These are phyloP conservation scores for Dalbergia oliveri DNA, from an alignment of 306 rosid species.

Conservation along the genomic window DNA sequence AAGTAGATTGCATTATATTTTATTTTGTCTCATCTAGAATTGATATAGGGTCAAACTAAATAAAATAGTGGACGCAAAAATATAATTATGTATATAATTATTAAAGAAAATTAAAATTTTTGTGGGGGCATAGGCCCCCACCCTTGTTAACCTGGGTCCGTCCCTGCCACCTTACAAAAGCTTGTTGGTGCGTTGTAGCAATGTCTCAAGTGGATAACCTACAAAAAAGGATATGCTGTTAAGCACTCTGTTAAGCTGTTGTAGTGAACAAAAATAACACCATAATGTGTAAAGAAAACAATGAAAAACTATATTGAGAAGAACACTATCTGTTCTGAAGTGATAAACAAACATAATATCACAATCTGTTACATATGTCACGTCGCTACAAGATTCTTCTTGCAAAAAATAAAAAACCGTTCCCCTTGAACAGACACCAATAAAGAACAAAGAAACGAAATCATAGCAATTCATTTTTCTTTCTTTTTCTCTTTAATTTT, in stretches of 20 bases:
- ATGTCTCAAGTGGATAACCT: conserved; percentile 2
- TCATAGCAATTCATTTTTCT: neutral
- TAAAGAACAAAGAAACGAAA: neutral
- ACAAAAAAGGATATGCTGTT: neutral
- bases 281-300: neutral
- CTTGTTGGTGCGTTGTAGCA: neutral
- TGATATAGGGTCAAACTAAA: too few relatives aligned
- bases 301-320: neutral
- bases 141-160: too few relatives aligned
- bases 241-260: neutral
- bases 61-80: too few relatives aligned
- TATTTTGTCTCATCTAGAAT: too few relatives aligned
- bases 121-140: too few relatives aligned
- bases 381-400: neutral
- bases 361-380: neutral
- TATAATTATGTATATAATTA: too few relatives aligned
- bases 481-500: neutral
- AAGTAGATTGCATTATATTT: too few relatives aligned
- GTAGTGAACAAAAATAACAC: conserved; percentile 16
- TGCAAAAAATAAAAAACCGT: neutral
- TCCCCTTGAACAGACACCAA: neutral
- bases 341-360: neutral
- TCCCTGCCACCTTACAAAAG: neutral
- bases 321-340: conserved; percentile 3
- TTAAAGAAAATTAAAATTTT: too few relatives aligned